Evolutionary conservation across 495 filamentous ascomycete species (phyloP), one percentile per base, ranked within the genome.

Genomic region (Penicillium egyptiacum): DNA sequence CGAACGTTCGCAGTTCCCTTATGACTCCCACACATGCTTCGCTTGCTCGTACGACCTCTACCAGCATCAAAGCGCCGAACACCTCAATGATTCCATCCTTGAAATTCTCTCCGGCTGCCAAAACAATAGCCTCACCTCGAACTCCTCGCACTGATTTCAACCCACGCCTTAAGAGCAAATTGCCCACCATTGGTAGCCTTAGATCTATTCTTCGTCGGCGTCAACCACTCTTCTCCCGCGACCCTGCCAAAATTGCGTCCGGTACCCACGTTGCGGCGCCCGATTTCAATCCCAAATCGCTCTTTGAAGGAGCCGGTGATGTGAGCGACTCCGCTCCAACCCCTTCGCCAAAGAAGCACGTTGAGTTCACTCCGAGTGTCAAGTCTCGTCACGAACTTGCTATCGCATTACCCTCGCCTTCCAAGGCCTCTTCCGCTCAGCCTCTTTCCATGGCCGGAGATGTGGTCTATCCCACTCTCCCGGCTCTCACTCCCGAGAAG

Each of bases 11-110:
- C 49, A 76, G 71, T 56, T 82, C 82, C 16, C 70, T 92, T 44
- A 82, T 86, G 72, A 93, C 89, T 2, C 92, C 91, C 0, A 95
- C 90, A 31, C 89, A 88, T 63, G 77, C 90, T n/a, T 91, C 89
- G 0, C 65, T 89, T 41, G 84, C 87, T 22, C 87, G 90, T 20
- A 69, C 79, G 37, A 48, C 65, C 1, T 65, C 70, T 25, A 67
- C 73, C 50, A 90, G 80, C 62, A 66, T 81, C 47, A 92, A 87
- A 72, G 68, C 78, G 12, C 61, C 71, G 20, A 83, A 79, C 50
- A 79, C 74, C 9, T 75, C 75, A 4, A 75, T 80, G 75, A 79
- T 86, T 30, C 83, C 85, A 11, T 81, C 80, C 0, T 53, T 84
- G 41, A 69, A 72, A 5, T 68, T 73, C 16, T 82, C 82, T n/a